Conservation (phyloP, 1,284 basidiomycete species). For the Stereum hirsutum region DNA sequence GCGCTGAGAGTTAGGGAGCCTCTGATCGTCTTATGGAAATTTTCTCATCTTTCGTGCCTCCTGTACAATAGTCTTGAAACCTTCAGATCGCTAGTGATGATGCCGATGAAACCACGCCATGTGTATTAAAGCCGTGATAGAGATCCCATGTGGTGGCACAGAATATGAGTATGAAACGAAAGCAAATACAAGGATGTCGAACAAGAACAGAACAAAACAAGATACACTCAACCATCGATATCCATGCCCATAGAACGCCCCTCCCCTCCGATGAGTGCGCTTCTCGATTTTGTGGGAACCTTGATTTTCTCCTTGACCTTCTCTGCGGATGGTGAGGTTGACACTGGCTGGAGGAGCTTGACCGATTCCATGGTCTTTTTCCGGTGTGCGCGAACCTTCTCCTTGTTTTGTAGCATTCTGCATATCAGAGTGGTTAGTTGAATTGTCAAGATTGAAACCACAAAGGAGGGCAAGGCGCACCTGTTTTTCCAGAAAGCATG, state of each 20-base stretch:
- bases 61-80: no score
- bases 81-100: no score
- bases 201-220: background rate
- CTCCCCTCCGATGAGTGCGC: slow-evolving; percentile 68
- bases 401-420: slow-evolving; percentile 75
- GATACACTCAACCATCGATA: slow-evolving; percentile 40
- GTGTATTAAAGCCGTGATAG: no score
- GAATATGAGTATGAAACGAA: background rate
- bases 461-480: slow-evolving; percentile 28
- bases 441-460: slow-evolving; percentile 4
- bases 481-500: slow-evolving; percentile 97
- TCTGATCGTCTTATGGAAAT: no score
- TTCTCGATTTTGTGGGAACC: slow-evolving; percentile 57
- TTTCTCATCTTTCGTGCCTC: no score
- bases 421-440: slow-evolving; percentile 2
- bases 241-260: slow-evolving; percentile 80
- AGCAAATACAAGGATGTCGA: background rate
- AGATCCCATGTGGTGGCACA: no score
- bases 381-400: slow-evolving; percentile 63
- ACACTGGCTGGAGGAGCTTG: slow-evolving; percentile 66
- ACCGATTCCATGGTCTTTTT: slow-evolving; percentile 55
- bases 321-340: slow-evolving; percentile 32
- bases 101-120: no score
- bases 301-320: slow-evolving; percentile 74
- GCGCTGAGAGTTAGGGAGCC: slow-evolving; percentile 30